phyloP scores from a whole-genome alignment of 2,329 filamentous ascomycete genomes.

The Pseudogymnoascus sp. region DNA sequence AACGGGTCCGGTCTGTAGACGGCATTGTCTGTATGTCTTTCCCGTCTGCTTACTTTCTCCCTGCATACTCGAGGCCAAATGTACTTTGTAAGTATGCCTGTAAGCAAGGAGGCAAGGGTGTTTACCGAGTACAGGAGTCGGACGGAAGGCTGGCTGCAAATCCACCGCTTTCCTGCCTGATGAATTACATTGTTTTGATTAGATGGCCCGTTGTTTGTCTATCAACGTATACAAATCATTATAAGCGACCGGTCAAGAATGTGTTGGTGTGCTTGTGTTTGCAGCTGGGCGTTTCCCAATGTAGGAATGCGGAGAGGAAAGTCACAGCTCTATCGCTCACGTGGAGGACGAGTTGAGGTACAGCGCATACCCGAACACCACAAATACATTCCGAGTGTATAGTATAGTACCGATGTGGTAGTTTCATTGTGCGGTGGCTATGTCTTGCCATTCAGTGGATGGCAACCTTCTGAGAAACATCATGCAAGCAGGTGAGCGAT shows the following conservation, averaged over 20 bases:
- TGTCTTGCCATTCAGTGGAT: not conserved
- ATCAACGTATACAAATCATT: not conserved
- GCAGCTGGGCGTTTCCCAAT: conserved; percentile 8
- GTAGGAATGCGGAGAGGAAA: not conserved
- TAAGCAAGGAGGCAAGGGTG: not conserved
- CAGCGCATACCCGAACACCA: not conserved
- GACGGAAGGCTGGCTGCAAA: not conserved
- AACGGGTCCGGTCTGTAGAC: not conserved
- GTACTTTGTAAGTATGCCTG: conserved; percentile 1
- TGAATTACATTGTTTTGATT: not conserved
- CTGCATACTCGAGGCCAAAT: not conserved
- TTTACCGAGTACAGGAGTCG: not conserved
- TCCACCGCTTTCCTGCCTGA: not conserved
- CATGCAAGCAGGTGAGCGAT: not conserved
- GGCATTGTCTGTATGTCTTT: not conserved
- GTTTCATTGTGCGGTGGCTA: not conserved
- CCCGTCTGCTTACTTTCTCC: not conserved
- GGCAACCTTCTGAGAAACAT: not conserved
- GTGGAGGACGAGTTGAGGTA: conserved; percentile 5
- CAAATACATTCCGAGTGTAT: not conserved
- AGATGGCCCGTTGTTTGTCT: not conserved
- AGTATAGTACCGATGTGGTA: not conserved
- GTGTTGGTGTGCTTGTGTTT: not conserved
- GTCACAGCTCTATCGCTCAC: conserved; percentile 4
- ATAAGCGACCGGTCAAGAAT: not conserved